Evolutionary conservation across 306 rosid species (phyloP), one percentile per base, ranked within the genome.

Genomic region (Crotalaria pallida): DNA sequence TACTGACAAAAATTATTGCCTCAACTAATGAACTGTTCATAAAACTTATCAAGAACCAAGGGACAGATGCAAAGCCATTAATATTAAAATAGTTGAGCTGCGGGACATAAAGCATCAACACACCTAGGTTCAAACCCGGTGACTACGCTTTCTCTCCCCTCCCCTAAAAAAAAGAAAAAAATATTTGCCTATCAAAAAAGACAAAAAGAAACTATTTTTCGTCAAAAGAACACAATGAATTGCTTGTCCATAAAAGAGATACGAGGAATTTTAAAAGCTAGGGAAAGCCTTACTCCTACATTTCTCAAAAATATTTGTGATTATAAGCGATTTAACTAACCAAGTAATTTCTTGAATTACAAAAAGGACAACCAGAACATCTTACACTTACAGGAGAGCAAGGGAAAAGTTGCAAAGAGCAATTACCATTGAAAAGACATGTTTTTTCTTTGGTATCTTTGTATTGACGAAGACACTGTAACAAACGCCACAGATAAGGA

Each of bases 391-490:
- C 64, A 45, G 49, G 72, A 69, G 38, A n/a, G 29, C 5, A 44
- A 44, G 19, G 49, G 44, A 60, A 23, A 66, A 71, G 74, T 36
- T 13, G 59, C 27, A 65, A 61, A 33, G 53, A 77, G 52, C 69
- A 64, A 77, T 65, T 86, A 95, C 99, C 99, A 82, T 91, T 95
- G 26, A 95, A 77, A 68, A 95, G 96, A 51, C 84, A 80, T 12
- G 87, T 81, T 85, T 81, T 95, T 73, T 89, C 99, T 80, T 87
- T 85, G 26, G 92, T 86, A 78, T 95, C 99, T 80, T 84, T 89
- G 85, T 83, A 91, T 68, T 91, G 99, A 62, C 99, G 89, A 72
- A 95, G 89, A 65, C 99, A 91, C 76, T 95, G 99, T 75, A 91
- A 84, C 76, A 91, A 77, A 75, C 99, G 96, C 75, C 90, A 95